Evolutionary conservation across 768 basidiomycete genomes (phyloP).

Genomic region (Tylopilus intermedius): DNA sequence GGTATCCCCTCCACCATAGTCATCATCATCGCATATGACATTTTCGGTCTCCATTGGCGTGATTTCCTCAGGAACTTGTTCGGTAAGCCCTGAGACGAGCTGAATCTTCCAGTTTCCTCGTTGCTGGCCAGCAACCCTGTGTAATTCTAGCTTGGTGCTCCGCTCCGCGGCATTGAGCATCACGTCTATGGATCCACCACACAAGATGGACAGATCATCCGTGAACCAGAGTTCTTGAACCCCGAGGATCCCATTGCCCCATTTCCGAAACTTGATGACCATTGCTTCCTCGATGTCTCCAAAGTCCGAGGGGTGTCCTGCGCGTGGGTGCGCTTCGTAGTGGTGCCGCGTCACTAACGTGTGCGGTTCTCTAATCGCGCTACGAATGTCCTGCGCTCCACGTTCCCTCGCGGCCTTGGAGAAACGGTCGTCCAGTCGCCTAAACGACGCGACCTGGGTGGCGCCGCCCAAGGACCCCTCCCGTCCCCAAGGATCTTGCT

Average conservation of each 20-base stretch:
- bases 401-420: slow-evolving; percentile 30
- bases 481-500: slow-evolving; percentile 69
- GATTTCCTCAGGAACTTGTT: slow-evolving; percentile 3
- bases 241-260: slow-evolving; percentile 44
- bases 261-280: slow-evolving; percentile 50
- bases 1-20: slow-evolving; percentile 13
- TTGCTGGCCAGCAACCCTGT: slow-evolving; percentile 15
- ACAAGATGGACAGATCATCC: slow-evolving; percentile 31
- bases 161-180: slow-evolving; percentile 25
- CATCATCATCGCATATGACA: slow-evolving; percentile 19
- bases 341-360: slow-evolving; percentile 42
- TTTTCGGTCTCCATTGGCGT: slow-evolving; percentile 8
- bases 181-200: slow-evolving; percentile 32
- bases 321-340: slow-evolving; percentile 48
- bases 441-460: slow-evolving; percentile 62
- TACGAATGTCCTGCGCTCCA: slow-evolving; percentile 6
- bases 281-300: slow-evolving; percentile 47
- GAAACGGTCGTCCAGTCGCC: slow-evolving; percentile 35
- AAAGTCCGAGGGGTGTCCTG: slow-evolving; percentile 39
- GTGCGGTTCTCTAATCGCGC: slow-evolving; percentile 33
- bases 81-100: slow-evolving; percentile 21
- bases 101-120: slow-evolving; percentile 29
- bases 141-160: slow-evolving; percentile 23
- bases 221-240: slow-evolving; percentile 44
- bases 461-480: slow-evolving; percentile 63